phyloP scores from a whole-genome alignment of 805 yeast species.

The Pichia thaimueangensis region DNA sequence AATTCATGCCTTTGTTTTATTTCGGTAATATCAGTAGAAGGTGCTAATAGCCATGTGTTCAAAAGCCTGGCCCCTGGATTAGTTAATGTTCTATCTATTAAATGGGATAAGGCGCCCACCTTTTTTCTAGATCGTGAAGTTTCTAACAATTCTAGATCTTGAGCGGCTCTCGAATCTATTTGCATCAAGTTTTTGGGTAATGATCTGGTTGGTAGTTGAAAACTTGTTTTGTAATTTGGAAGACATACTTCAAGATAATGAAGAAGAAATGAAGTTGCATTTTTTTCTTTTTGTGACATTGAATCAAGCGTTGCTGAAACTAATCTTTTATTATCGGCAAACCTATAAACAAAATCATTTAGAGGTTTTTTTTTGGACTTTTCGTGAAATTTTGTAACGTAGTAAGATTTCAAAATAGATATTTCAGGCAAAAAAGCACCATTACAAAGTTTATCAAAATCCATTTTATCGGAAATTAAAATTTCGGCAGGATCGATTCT shows the following conservation, averaged over 20 bases:
- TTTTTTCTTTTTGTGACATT: constrained; percentile 42
- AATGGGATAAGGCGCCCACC: constrained; percentile 67
- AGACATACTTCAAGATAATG: constrained; percentile 68
- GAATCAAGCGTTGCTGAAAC: constrained; percentile 24
- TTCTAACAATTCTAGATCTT: constrained; percentile 63
- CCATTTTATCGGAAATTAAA: constrained; percentile 45
- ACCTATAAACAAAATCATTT: constrained; percentile 33
- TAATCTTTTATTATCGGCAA: constrained; percentile 29
- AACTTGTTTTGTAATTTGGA: constrained; percentile 57
- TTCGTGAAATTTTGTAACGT: constrained; percentile 45
- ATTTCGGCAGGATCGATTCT: constrained; percentile 81
- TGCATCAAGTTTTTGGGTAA: constrained; percentile 51
- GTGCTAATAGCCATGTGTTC: constrained; percentile 76
- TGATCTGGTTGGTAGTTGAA: constrained; percentile 62
- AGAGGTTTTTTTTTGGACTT: constrained; percentile 37
- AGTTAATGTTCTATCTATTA: constrained; percentile 69
- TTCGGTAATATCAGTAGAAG: constrained; percentile 54
- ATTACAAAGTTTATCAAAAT: constrained; percentile 32
- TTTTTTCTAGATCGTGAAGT: constrained; percentile 50
- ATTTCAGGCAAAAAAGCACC: constrained; percentile 54
- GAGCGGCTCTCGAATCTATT: constrained; percentile 74
- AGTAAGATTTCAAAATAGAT: constrained; percentile 53
- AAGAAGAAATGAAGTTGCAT: constrained; percentile 57
- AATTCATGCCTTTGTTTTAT: constrained; percentile 50
- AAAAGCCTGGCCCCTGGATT: constrained; percentile 76